phyloP scores from a whole-genome alignment of 768 basidiomycete species.

The Podaxis mareebaensis region DNA sequence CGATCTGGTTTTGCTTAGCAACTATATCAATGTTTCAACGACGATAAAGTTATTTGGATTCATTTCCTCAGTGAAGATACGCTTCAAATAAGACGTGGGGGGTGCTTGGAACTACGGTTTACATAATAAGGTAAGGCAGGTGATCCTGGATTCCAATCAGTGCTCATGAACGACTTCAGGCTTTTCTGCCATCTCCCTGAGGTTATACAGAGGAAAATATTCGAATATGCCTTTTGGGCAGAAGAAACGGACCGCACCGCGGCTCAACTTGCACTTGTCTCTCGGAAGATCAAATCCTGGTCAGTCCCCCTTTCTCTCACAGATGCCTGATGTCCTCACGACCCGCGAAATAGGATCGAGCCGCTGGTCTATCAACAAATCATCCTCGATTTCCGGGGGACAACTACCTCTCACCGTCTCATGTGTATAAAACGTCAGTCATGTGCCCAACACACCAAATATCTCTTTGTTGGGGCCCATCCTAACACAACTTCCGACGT shows the following conservation, averaged over 20 bases:
- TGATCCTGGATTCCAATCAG: not conserved
- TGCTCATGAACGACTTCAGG: not conserved
- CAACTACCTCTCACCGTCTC: not conserved
- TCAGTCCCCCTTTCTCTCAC: not conserved
- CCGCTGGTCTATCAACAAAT: not conserved
- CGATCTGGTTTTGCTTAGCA: too few species aligned
- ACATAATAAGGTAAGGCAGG: not conserved
- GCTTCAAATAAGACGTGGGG: too few species aligned
- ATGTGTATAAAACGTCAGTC: not conserved
- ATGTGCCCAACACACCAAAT: not conserved
- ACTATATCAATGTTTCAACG: too few species aligned
- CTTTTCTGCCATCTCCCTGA: not conserved
- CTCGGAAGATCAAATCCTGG: not conserved
- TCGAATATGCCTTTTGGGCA: not conserved
- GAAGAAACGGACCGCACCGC: not conserved
- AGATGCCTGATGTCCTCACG: not conserved
- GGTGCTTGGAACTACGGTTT: too few species aligned
- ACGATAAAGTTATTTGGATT: too few species aligned
- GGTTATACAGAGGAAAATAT: not conserved
- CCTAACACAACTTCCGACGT: not conserved
- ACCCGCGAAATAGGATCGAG: not conserved
- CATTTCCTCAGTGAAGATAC: too few species aligned
- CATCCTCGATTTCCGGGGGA: not conserved
- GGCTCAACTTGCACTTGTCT: not conserved
- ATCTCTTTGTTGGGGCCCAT: not conserved